Base-by-base conservation (phyloP, 2,329 filamentous ascomycete genomes). In the Alternaria conjuncta region DNA sequence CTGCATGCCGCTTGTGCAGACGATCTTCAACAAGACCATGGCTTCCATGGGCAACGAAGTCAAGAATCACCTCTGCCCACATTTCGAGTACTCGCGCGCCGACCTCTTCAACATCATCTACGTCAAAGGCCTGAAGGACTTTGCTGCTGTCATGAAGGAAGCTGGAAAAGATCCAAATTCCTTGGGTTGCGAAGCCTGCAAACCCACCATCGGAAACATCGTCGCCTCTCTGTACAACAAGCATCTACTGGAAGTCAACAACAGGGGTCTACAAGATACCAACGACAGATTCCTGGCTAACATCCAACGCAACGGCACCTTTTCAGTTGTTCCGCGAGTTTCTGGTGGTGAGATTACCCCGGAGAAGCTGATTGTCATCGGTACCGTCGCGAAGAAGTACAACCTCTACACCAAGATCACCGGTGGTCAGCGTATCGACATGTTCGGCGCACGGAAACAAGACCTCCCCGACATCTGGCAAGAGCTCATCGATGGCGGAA, bases 1-100 rank as follows among this genome's bases (percentile, higher is more conserved):
- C 8, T 97, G 94, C 77, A 89, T 97, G 87, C 93, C 94, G 6
- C 86, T 97, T 6, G 91, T 97, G 3, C 92, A 93, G 59, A 91
- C 89, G 68, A 96, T 97, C 75, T 96, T 97, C 87, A 96, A 94
- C 85, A 90, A 90, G 77, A 90, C 93, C 28, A 94, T 97, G 92
- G 85, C 88, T 50, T 88, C 89, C 11, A 92, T 96, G 89, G 94
- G 94, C 58, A 88, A 94, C 66, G 93, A 96, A 78, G 90, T 97
- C 60, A 92, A 91, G 72, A 97, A 97, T 79, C 85, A 96, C 79
- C 78, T 97, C 10, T 97, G 94, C 81, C 86, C 90, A 2, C 93
- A 97, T 79, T 96, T 97, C 77, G 86, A 88, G 69, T 91, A 92
- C 82, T 94, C 92, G 2, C 91, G 94, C 23, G 92, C 91, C 18